Evolutionary conservation across 2,329 filamentous ascomycete genomes (phyloP).

Genomic region (Beauveria australis): DNA sequence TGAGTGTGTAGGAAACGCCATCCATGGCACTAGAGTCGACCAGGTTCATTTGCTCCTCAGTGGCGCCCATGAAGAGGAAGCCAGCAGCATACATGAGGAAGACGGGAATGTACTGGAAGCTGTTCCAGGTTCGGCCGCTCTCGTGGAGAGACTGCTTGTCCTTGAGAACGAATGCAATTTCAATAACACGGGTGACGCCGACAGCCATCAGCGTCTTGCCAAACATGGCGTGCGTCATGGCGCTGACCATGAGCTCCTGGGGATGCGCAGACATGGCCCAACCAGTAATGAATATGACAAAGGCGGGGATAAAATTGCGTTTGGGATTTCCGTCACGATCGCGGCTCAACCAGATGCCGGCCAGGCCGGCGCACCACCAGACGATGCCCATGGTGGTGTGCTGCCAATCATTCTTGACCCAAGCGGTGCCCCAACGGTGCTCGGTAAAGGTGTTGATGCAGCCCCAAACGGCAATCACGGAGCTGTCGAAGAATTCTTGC

Average conservation of each 20-base stretch:
- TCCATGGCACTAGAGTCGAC: constrained; percentile 68
- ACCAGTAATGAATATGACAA: constrained; percentile 86
- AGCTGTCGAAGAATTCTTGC: constrained; percentile 94
- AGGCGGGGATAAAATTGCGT: constrained; percentile 85
- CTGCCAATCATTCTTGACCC: constrained; percentile 91
- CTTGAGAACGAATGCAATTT: constrained; percentile 78
- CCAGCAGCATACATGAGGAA: constrained; percentile 79
- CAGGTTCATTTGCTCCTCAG: constrained; percentile 87
- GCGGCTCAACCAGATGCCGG: constrained; percentile 85
- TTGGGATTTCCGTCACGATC: constrained; percentile 77
- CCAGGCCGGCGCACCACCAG: constrained; percentile 91
- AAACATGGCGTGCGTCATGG: constrained; percentile 81
- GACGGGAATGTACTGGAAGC: constrained; percentile 47
- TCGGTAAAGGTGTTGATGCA: constrained; percentile 98
- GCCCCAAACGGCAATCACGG: constrained; percentile 88
- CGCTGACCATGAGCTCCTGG: constrained; percentile 74
- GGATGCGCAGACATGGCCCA: constrained; percentile 94
- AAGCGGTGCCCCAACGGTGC: constrained; percentile 82
- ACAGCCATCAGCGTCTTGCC: constrained; percentile 93
- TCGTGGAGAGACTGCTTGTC: constrained; percentile 59
- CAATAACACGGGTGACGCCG: constrained; percentile 75
- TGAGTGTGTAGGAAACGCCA: constrained; percentile 85
- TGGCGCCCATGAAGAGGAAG: constrained; percentile 96
- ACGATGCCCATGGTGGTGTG: constrained; percentile 99
- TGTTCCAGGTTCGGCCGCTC: constrained; percentile 61